Conservation (phyloP, 345 rosid genomes). For the Pugionium dolabratum region DNA sequence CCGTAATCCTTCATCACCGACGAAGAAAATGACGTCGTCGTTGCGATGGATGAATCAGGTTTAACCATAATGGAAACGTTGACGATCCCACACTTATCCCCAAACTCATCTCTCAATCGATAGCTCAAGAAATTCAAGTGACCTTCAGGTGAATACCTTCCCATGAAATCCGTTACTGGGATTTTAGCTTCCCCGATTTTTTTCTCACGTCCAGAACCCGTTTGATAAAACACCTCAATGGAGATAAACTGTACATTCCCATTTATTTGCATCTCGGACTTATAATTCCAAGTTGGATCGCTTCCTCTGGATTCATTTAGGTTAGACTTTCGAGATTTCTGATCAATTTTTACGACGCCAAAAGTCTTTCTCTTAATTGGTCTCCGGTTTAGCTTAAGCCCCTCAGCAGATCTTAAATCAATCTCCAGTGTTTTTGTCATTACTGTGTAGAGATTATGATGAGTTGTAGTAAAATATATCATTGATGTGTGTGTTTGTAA, state of each 20-base stretch:
- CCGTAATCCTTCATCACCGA: background rate
- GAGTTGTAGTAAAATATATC: background rate
- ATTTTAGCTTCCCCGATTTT: conserved; percentile 49
- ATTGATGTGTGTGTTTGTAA: background rate
- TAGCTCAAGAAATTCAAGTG: conserved; percentile 68
- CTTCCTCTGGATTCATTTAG: conserved; percentile 41
- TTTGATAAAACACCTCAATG: conserved; percentile 52
- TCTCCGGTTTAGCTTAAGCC: conserved; percentile 47
- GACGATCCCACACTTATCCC: conserved; percentile 60
- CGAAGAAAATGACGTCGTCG: background rate
- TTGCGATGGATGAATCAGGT: background rate
- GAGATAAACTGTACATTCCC: conserved; percentile 34
- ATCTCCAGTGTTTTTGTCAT: conserved; percentile 49
- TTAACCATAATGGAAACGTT: conserved; percentile 60
- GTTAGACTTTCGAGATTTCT: conserved; percentile 18
- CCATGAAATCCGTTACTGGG: conserved; percentile 57
- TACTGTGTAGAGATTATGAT: background rate
- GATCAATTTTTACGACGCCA: conserved; percentile 39
- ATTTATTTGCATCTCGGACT: conserved; percentile 43
- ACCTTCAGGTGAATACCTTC: conserved; percentile 48
- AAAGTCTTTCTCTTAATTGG: conserved; percentile 44
- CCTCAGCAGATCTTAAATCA: conserved; percentile 59
- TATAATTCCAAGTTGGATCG: conserved; percentile 54
- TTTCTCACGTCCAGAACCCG: conserved; percentile 34
- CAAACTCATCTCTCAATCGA: conserved; percentile 51